Evolutionary conservation across 2,329 filamentous ascomycete genomes (phyloP).

Genomic region (Sclerotinia sclerotiorum): DNA sequence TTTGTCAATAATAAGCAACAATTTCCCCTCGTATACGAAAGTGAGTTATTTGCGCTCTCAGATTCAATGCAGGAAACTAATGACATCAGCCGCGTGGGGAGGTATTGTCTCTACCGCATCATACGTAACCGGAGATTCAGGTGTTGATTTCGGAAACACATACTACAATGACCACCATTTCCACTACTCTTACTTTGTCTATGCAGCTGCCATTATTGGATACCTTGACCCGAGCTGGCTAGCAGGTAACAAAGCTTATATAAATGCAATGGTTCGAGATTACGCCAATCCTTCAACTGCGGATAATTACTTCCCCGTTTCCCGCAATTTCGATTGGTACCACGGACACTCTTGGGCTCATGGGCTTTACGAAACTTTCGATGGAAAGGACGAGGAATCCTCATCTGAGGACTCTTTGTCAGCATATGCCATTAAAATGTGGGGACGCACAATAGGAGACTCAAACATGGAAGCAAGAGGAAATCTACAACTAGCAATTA

Average conservation of each 20-base stretch:
- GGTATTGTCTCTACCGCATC: conserved; percentile 76
- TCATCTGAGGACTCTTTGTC: conserved; percentile 89
- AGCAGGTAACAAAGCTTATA: conserved; percentile 69
- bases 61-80: background rate
- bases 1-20: conserved; percentile 69
- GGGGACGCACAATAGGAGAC: conserved; percentile 79
- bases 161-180: conserved; percentile 78
- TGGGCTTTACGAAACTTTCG: conserved; percentile 66
- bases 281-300: conserved; percentile 69
- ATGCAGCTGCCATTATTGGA: conserved; percentile 79
- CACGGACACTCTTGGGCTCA: conserved; percentile 94
- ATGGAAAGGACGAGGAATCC: conserved; percentile 85
- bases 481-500: conserved; percentile 80
- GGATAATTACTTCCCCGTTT: conserved; percentile 79
- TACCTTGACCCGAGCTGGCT: conserved; percentile 77
- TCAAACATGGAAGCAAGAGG: conserved; percentile 71
- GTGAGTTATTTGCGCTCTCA: background rate
- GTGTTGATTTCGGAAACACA: conserved; percentile 85
- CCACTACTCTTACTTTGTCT: conserved; percentile 87
- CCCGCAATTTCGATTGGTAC: conserved; percentile 82
- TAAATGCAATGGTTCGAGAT: conserved; percentile 83
- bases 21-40: conserved; percentile 64
- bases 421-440: conserved; percentile 83
- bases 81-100: conserved; percentile 63
- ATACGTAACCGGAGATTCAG: conserved; percentile 66